Percentiles rank a stretch among this genome's conserved stretches.
Evolutionary conservation across 176 grass and related monocot species (phyloP).

Genomic region (Oryza officinalis): DNA sequence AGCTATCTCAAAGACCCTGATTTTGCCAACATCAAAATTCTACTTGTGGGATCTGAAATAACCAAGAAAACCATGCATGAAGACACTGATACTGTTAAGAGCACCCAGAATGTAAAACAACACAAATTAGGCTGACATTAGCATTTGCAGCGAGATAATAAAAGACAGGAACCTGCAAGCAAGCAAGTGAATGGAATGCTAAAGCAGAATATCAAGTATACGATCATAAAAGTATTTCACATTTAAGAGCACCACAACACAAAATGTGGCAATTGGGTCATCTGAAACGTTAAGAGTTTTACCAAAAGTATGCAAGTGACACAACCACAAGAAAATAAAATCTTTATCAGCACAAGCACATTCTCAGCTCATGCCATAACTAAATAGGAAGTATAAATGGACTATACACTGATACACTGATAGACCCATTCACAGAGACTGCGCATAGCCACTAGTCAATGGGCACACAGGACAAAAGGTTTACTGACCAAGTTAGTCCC

Average conservation of each 20-base stretch:
- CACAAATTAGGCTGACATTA: not conserved
- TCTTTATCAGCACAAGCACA: not conserved
- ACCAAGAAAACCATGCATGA: conserved; percentile 28
- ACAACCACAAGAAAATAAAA: not conserved
- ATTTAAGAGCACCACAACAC: not conserved
- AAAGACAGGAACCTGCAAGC: not conserved
- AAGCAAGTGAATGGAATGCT: not conserved
- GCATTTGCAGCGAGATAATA: not conserved
- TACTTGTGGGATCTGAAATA: conserved; percentile 34
- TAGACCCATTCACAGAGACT: too few relatives aligned
- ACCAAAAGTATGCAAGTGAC: not conserved
- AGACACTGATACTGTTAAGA: conserved; percentile 5
- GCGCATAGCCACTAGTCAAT: not conserved
- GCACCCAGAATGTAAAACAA: not conserved
- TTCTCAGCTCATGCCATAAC: not conserved
- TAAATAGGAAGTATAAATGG: not conserved
- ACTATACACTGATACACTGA: not conserved
- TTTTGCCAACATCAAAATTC: not conserved
- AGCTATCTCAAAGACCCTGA: conserved; percentile 25
- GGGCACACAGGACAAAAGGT: not conserved
- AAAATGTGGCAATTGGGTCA: not conserved
- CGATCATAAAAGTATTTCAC: too few relatives aligned
- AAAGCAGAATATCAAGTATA: not conserved
- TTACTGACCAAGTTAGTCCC: not conserved
- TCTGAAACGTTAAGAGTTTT: conserved; percentile 20